phyloP scores from a whole-genome alignment of 225 moss, liverwort and hornwort genomes.

The Polytrichum formosum region DNA sequence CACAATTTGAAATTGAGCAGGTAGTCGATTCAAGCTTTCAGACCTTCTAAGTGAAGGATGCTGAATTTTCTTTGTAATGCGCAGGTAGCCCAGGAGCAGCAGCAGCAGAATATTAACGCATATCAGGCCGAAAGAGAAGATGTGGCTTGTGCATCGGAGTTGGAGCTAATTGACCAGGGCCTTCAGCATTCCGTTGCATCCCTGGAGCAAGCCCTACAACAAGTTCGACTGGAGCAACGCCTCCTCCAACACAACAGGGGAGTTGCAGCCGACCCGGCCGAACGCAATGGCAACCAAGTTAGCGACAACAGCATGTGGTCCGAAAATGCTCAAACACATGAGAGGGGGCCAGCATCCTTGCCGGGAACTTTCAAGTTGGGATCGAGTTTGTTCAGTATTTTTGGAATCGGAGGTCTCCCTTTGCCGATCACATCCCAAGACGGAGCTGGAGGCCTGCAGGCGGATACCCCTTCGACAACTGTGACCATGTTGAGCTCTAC shows the following conservation, averaged over 20 bases:
- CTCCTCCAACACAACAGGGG: constrained; percentile 54
- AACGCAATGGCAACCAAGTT: no score
- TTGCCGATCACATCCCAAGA: constrained; percentile 38
- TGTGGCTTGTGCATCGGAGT: constrained; percentile 37
- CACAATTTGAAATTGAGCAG: no score
- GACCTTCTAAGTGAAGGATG: no score
- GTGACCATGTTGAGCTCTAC: no score
- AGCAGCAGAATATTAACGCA: not conserved
- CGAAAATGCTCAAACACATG: constrained; percentile 22
- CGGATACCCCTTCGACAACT: no score
- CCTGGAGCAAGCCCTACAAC: constrained; percentile 87
- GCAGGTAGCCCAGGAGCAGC: constrained; percentile 9
- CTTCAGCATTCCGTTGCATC: constrained; percentile 88
- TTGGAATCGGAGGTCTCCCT: constrained; percentile 49
- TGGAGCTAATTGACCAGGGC: constrained; percentile 81
- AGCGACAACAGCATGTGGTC: constrained; percentile 31
- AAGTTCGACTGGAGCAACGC: constrained; percentile 87
- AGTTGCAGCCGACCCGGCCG: no score
- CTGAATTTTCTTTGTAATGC: not conserved
- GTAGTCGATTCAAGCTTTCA: no score
- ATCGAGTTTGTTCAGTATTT: constrained; percentile 56
- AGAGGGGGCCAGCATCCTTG: constrained; percentile 31
- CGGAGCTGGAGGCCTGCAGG: constrained; percentile 20
- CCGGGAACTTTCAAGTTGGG: constrained; percentile 33
- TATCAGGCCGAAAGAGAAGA: constrained; percentile 1